Base-by-base conservation (phyloP, 2,329 filamentous ascomycete species). In the Monilinia vaccinii-corymbosi region DNA sequence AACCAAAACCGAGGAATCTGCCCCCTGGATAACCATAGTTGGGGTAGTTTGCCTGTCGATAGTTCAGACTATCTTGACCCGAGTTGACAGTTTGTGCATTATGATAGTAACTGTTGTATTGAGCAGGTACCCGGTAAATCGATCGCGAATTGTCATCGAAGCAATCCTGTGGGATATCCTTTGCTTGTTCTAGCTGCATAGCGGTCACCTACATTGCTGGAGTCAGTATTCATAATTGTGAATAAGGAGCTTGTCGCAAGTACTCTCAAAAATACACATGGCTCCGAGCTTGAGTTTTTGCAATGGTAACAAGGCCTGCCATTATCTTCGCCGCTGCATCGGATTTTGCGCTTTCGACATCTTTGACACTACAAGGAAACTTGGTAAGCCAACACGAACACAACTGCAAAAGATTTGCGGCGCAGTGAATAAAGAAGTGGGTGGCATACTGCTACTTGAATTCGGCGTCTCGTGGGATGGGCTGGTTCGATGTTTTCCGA, bases 321-420 rank as follows among this genome's bases (percentile, higher is more conserved):
- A 69, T 87, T 83, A 36, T 88, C 88, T 38, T 96, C 91, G 47
- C 93, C 93, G 69, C 89, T 96, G 76, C 93, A 97, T 67, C 90
- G 87, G 68, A 97, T 97, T 78, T 97, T 97, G 61, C 93, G 84
- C 76, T 93, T 92, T 62, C 93, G 85, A 74, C 93, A 97, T 66
- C 93, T 85, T 40, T 85, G 84, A 73, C 93, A 97, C 93, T 97
- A 65, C 23, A 23, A 36, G 58, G 61, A 36, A 50, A 42, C 58
- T n/a, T 60, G 47, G 23, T 55, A 28, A 59, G 56, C 32, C 36
- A 53, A 45, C 16, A 1, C 23, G 21, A 10, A 47, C 23, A 44
- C 49, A 52, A 23, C 38, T 4, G 9, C 10, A 40, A 18, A 31
- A 42, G 0, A n/a, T 34, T 42, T 8, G 28, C 16, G 23, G 18